phyloP scores from a whole-genome alignment of 1,284 basidiomycete species.

The Gastroboletus turbinatus region DNA sequence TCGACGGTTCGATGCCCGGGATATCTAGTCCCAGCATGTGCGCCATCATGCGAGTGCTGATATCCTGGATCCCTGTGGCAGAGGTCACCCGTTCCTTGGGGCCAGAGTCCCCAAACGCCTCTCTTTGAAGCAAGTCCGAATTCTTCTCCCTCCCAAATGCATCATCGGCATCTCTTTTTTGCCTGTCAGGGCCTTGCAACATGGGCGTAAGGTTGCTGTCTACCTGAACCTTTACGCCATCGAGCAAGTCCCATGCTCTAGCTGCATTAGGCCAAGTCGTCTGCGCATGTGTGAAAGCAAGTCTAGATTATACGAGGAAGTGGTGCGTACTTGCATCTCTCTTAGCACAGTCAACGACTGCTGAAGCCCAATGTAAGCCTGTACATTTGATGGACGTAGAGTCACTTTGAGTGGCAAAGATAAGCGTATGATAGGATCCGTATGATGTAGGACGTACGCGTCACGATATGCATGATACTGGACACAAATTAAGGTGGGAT shows the following conservation, averaged over 20 bases:
- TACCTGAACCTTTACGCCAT: slow-evolving; percentile 62
- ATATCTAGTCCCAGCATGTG: slow-evolving; percentile 67
- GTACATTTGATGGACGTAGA: slow-evolving; percentile 64
- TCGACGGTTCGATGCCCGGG: slow-evolving; percentile 58
- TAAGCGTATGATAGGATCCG: slow-evolving; percentile 1
- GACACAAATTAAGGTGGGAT: slow-evolving; percentile 11
- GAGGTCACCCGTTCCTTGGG: slow-evolving; percentile 21
- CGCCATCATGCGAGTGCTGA: slow-evolving; percentile 63
- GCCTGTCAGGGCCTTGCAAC: slow-evolving; percentile 41
- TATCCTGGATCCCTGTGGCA: slow-evolving; percentile 50
- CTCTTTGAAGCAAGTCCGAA: slow-evolving; percentile 46
- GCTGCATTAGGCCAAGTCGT: slow-evolving; percentile 72
- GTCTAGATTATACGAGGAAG: slow-evolving; percentile 1
- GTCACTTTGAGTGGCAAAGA: slow-evolving; percentile 48
- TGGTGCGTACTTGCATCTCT: slow-evolving; percentile 60
- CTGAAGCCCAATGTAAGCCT: slow-evolving; percentile 64
- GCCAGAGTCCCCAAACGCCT: slow-evolving; percentile 38
- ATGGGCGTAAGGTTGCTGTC: slow-evolving; percentile 42
- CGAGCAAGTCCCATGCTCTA: slow-evolving; percentile 67
- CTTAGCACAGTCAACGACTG: slow-evolving; percentile 68
- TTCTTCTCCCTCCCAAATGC: slow-evolving; percentile 59
- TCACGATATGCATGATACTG: slow-evolving; percentile 82
- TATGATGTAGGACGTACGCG: slow-evolving; percentile 46
- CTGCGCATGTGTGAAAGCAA: slow-evolving; percentile 29
- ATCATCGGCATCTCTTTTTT: slow-evolving; percentile 63